A percentile compares a stretch with the other conserved stretches of the same genome.
These are phyloP conservation scores for Micractinium sp. DNA, from an alignment of 139 green algal genomes.

Conservation along the genomic window DNA sequence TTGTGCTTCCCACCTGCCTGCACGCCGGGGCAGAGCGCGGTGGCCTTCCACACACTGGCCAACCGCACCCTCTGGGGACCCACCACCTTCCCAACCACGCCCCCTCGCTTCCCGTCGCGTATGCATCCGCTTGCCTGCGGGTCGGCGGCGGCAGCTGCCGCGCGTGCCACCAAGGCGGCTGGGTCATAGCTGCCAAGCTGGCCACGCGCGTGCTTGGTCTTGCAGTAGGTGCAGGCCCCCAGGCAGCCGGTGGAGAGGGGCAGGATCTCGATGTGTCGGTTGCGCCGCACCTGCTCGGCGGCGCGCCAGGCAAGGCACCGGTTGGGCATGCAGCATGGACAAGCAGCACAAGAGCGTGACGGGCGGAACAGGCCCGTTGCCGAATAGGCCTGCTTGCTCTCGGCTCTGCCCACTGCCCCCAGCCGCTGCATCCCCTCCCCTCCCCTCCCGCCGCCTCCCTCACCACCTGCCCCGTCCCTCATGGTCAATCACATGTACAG, in stretches of 20 bases:
- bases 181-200: constrained; percentile 81
- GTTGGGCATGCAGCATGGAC: too few species aligned
- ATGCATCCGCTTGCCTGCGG: background rate
- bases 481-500: too few species aligned
- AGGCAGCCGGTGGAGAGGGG: constrained; percentile 87
- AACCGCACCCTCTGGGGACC: background rate
- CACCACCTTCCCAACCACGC: background rate
- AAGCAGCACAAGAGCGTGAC: too few species aligned
- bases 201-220: constrained; percentile 94
- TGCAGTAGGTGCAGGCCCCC: constrained; percentile 97
- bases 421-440: background rate
- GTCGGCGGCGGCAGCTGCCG: constrained; percentile 40
- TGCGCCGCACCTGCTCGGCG: constrained; percentile 77
- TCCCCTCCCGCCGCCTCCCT: too few species aligned
- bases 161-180: constrained; percentile 63
- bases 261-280: constrained; percentile 91
- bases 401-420: too few species aligned
- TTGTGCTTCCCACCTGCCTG: too few species aligned
- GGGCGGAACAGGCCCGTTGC: too few species aligned
- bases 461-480: too few species aligned
- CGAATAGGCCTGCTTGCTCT: too few species aligned
- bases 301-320: too few species aligned
- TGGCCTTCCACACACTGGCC: too few species aligned
- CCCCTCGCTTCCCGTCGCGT: background rate
- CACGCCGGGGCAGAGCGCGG: too few species aligned